Percentiles rank a stretch among this genome's conserved stretches.
Conservation (phyloP, 306 rosid species). For the Abrus precatorius region DNA sequence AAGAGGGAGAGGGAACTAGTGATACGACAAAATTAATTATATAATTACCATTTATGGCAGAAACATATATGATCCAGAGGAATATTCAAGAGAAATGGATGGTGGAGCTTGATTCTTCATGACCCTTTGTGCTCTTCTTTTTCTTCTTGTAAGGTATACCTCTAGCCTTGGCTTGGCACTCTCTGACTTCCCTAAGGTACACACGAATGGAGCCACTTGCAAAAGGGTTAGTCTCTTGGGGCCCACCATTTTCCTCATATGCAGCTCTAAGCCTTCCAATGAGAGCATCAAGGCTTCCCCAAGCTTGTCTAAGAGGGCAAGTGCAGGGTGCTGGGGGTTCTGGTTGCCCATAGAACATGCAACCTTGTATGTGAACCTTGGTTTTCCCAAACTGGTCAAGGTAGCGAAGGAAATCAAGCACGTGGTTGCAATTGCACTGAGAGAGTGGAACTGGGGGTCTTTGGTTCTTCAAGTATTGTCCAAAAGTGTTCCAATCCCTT, state of each 20-base stretch:
- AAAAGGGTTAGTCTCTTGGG: conserved; percentile 81
- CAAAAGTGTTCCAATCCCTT: conserved; percentile 98
- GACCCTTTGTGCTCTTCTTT: conserved; percentile 65
- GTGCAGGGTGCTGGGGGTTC: conserved; percentile 98
- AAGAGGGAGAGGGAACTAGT: too few species aligned
- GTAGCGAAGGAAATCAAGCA: conserved; percentile 84
- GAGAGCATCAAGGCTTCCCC: conserved; percentile 98
- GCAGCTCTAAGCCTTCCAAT: conserved; percentile 96
- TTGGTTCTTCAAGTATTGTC: conserved; percentile 88
- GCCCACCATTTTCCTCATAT: conserved; percentile 94
- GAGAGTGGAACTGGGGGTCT: conserved; percentile 87
- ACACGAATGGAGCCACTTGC: conserved; percentile 85
- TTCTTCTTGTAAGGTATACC: conserved; percentile 98
- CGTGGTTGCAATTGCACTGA: conserved; percentile 87
- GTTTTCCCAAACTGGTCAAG: conserved; percentile 97
- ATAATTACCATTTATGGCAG: conserved; percentile 52
- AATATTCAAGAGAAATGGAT: conserved; percentile 61
- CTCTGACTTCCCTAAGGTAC: conserved; percentile 88
- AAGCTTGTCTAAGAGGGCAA: conserved; percentile 91
- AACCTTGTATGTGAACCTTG: conserved; percentile 88
- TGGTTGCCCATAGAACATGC: conserved; percentile 92
- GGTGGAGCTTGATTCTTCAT: conserved; percentile 54
- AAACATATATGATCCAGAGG: conserved; percentile 6
- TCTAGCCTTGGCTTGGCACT: conserved; percentile 93
- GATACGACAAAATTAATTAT: not conserved